These are phyloP conservation scores for Penicillium oxalicum DNA, from an alignment of 2,329 filamentous ascomycete genomes.

Conservation along the genomic window DNA sequence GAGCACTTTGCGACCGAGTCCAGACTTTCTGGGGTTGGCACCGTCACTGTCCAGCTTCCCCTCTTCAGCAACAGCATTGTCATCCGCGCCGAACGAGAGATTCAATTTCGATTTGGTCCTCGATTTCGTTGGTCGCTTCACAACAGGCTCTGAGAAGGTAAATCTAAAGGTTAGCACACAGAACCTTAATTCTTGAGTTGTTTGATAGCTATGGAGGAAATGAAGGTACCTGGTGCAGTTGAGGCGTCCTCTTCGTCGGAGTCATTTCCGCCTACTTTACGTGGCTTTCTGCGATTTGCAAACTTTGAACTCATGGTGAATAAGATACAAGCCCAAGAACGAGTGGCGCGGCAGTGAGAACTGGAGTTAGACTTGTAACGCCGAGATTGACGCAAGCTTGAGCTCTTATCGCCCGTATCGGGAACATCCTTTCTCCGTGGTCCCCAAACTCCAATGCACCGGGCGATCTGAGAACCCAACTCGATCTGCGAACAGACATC, in stretches of 20 bases:
- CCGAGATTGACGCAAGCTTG: constrained; percentile 5
- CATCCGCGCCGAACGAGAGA: constrained; percentile 67
- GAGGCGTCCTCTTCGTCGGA: constrained; percentile 47
- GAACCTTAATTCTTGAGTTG: no score
- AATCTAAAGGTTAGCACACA: no score
- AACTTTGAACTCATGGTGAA: constrained; percentile 52
- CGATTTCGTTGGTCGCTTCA: constrained; percentile 47
- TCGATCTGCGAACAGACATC: constrained; percentile 19
- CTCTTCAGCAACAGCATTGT: constrained; percentile 50
- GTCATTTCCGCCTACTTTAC: constrained; percentile 69
- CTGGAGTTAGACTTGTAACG: not conserved
- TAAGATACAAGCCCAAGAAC: not conserved
- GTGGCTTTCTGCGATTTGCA: constrained; percentile 59
- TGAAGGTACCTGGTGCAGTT: constrained; percentile 34
- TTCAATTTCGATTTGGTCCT: constrained; percentile 66
- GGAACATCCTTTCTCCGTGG: constrained; percentile 34
- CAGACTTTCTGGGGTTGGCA: constrained; percentile 54
- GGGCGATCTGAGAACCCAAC: constrained; percentile 17
- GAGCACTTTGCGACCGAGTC: constrained; percentile 57
- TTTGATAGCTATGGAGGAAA: no score
- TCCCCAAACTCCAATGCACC: constrained; percentile 26
- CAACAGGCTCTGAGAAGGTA: constrained; percentile 35
- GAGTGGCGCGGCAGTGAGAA: not conserved
- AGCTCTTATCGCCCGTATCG: constrained; percentile 22
- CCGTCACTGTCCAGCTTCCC: constrained; percentile 50